These are phyloP conservation scores for Hymenoscyphus scutula DNA, from an alignment of 2,329 filamentous ascomycete species.

Conservation along the genomic window DNA sequence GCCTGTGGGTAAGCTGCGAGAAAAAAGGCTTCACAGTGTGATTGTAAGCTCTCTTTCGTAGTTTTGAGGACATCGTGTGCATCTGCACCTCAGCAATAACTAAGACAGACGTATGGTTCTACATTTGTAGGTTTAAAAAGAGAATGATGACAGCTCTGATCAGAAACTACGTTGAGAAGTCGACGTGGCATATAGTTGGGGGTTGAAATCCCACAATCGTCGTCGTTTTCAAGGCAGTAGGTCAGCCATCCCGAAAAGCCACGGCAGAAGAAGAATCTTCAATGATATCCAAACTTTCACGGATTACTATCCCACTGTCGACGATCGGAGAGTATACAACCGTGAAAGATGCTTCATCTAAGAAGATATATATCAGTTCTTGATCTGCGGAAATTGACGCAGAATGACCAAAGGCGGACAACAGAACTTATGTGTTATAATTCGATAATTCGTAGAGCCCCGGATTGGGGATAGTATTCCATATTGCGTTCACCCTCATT, in stretches of 20 bases:
- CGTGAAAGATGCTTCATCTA: neutral
- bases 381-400: neutral
- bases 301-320: neutral
- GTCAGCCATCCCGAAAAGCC: slow-evolving; percentile 10
- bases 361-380: neutral
- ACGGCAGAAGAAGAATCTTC: slow-evolving; percentile 4
- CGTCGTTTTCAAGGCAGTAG: slow-evolving; percentile 7
- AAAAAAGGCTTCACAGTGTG: neutral
- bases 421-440: neutral
- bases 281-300: slow-evolving; percentile 10
- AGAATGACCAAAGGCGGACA: neutral
- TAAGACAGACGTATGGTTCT: slow-evolving; percentile 11
- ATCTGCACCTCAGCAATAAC: slow-evolving; percentile 15
- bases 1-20: neutral
- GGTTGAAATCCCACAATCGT: slow-evolving; percentile 3
- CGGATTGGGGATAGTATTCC: neutral
- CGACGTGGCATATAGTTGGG: slow-evolving; percentile 5
- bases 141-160: neutral
- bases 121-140: slow-evolving; percentile 8
- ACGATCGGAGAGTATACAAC: neutral
- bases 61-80: slow-evolving; percentile 6
- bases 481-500: too few species aligned
- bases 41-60: slow-evolving; percentile 4
- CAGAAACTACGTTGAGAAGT: slow-evolving; percentile 13
- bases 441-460: neutral